Evolutionary conservation across 2,329 filamentous ascomycete species (phyloP), one percentile per base, ranked within the genome.

Genomic region (Knoxdaviesia proteae): DNA sequence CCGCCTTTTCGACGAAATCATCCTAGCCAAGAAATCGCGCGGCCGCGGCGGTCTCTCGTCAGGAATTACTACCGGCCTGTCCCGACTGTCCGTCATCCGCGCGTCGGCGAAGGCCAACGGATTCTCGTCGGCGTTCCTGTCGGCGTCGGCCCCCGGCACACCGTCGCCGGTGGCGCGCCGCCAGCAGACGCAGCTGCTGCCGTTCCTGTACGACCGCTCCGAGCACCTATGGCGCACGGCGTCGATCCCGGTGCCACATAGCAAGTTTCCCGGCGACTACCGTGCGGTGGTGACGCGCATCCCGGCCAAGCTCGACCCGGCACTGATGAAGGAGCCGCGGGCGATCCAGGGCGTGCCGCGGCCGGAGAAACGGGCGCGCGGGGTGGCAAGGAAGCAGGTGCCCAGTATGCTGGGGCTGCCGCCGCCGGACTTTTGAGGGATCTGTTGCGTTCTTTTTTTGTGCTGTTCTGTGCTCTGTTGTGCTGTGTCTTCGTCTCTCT

Each of bases 291-390:
- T 74, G 43, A 74, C 74, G 8, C 62, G 75, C 49, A 76, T 83
- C 35, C 90, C 90, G 5, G 76, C 83, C 6, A 87, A 83, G 53
- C 69, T 98, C 7, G 90, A 98, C 52, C 71, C 79, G 4, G 72
- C 76, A 9, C 65, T 94, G 39, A 94, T 96, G 84, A 84, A 84
- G 56, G 87, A 94, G 59, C 87, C 87, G 32, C 73, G 87, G 45
- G 77, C 83, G 47, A 88, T 94, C 36, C 84, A 93, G 56, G 87
- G 87, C 34, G 77, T 86, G n/a, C 86, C 86, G 30, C 63, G 72
- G 34, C 65, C 69, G 11, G 69, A 72, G 45, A 64, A 66, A 44
- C 62, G 64, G n/a, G 60, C 60, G 6, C 62, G 62, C 36, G 66
- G 67, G 32, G 57, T 75, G 40, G 52, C 68, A 42, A 58, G 71